A percentile compares a stretch with the other conserved stretches of the same genome.
Conservation (phyloP, 2,329 filamentous ascomycete genomes). For the Botryotinia narcissicola region DNA sequence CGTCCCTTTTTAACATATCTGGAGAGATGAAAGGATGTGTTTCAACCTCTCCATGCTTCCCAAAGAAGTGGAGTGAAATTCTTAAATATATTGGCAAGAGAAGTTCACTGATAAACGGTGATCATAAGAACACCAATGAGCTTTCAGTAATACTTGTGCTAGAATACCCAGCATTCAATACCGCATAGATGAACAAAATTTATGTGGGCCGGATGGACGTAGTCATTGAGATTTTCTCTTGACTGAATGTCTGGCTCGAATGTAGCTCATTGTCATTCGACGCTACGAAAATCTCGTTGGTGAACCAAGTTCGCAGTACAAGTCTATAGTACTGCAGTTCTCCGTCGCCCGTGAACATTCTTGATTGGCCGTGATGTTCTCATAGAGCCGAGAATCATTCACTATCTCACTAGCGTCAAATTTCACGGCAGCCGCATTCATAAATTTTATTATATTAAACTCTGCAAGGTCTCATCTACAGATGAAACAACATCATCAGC, state of each 20-base stretch:
- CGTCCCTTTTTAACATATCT: not conserved
- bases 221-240: not conserved
- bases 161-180: not conserved
- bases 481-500: fast-evolving
- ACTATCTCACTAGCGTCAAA: not conserved
- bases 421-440: not conserved
- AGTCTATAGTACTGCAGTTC: not conserved
- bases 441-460: not conserved
- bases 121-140: not conserved
- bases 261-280: not conserved
- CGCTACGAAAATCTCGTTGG: not conserved
- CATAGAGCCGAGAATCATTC: not conserved
- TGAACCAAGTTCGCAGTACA: not conserved
- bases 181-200: not conserved
- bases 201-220: not conserved
- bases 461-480: not conserved
- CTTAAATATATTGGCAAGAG: not conserved
- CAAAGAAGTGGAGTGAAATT: not conserved
- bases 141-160: not conserved
- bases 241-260: not conserved
- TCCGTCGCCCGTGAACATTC: not conserved
- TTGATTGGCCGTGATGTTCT: not conserved
- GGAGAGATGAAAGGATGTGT: not conserved
- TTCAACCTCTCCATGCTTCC: not conserved
- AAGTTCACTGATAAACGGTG: not conserved